A percentile compares a stretch with the other conserved stretches of the same genome.
Evolutionary conservation across 441 rosid species (phyloP).

Genomic region (Erysimum cheiri): DNA sequence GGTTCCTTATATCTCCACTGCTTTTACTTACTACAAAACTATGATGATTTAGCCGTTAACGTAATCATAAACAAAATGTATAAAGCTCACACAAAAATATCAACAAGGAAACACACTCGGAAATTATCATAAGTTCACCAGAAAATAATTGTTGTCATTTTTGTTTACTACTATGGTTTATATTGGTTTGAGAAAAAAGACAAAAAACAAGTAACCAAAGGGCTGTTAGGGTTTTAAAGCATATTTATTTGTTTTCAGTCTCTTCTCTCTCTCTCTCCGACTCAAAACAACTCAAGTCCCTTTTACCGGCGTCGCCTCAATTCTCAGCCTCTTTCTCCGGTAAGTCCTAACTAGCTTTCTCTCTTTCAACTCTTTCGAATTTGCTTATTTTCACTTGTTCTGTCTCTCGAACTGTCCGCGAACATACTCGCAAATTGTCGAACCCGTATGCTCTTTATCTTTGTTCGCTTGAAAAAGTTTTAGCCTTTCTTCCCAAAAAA

Average conservation of each 20-base stretch:
- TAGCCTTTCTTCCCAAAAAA: not conserved
- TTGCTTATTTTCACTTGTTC: not conserved
- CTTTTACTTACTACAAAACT: too few species aligned
- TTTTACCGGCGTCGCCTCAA: constrained; percentile 34
- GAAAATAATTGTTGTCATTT: too few species aligned
- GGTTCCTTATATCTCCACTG: too few species aligned
- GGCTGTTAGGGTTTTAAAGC: constrained; percentile 31
- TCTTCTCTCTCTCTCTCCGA: not conserved
- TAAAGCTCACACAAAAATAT: too few species aligned
- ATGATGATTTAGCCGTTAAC: too few species aligned
- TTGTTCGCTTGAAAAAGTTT: not conserved
- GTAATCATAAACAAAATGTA: too few species aligned
- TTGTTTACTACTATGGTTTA: not conserved
- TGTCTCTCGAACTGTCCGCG: not conserved
- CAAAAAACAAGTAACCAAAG: not conserved
- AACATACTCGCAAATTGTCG: not conserved
- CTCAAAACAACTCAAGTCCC: not conserved
- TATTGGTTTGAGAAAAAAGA: not conserved
- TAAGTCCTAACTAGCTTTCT: not conserved
- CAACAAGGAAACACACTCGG: too few species aligned
- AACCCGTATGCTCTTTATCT: constrained; percentile 3
- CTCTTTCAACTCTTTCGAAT: not conserved
- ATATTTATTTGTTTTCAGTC: not conserved
- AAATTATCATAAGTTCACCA: too few species aligned
- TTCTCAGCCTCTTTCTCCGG: constrained; percentile 22